Percentiles rank a stretch among this genome's conserved stretches.
These are phyloP conservation scores for Parastagonospora avenae DNA, from an alignment of 2,329 filamentous ascomycete species.

Conservation along the genomic window DNA sequence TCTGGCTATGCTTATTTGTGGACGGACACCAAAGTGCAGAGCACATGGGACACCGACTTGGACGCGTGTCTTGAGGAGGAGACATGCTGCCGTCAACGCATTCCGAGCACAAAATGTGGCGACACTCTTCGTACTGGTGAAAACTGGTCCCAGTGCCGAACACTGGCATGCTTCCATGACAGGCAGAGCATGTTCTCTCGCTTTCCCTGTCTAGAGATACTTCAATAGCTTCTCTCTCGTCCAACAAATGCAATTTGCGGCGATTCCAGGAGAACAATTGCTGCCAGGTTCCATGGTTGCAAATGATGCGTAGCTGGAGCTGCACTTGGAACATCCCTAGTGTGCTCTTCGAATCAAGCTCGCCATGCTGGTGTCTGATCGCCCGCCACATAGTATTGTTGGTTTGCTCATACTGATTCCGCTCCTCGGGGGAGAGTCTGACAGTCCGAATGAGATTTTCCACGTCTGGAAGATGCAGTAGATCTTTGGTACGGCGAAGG, in stretches of 20 bases:
- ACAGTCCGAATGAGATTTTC: conserved; percentile 31
- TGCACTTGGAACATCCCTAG: conserved; percentile 55
- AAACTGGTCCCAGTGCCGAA: conserved; percentile 26
- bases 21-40: conserved; percentile 13
- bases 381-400: conserved; percentile 45
- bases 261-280: conserved; percentile 52
- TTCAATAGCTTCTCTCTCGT: conserved; percentile 46
- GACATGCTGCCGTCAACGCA: conserved; percentile 36
- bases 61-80: conserved; percentile 4
- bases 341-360: conserved; percentile 42
- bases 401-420: conserved; percentile 39
- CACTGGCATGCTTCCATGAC: conserved; percentile 32
- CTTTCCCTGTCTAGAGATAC: conserved; percentile 25
- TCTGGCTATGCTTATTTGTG: background rate
- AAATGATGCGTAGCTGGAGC: conserved; percentile 55
- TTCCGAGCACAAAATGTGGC: conserved; percentile 42
- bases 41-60: conserved; percentile 30
- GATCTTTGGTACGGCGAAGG: conserved; percentile 51
- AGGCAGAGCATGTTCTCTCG: conserved; percentile 39
- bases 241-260: conserved; percentile 35
- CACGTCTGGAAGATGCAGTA: conserved; percentile 47
- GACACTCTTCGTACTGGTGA: conserved; percentile 30
- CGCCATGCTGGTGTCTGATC: conserved; percentile 46
- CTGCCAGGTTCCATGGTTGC: conserved; percentile 59
- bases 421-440: conserved; percentile 38